Conservation (phyloP, 75 land plant genomes). For the Pinus albicaulis region DNA sequence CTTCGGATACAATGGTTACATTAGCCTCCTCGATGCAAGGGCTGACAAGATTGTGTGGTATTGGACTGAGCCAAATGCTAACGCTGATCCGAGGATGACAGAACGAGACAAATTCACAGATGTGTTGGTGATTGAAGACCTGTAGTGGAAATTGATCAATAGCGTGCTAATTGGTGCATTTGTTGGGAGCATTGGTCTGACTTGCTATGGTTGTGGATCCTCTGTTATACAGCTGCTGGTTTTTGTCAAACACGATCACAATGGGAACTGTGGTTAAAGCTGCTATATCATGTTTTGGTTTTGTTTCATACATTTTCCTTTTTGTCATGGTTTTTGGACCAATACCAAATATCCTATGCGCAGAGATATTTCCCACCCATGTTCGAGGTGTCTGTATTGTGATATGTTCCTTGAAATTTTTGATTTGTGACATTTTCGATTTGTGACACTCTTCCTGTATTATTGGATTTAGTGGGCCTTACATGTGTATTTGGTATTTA, state of each 20-base stretch:
- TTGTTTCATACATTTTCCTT: slow-evolving; percentile 63
- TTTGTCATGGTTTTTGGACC: slow-evolving; percentile 95
- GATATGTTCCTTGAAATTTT: slow-evolving; percentile 64
- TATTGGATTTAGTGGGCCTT: slow-evolving; percentile 60
- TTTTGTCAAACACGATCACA: slow-evolving; percentile 38
- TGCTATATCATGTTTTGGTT: slow-evolving; percentile 56
- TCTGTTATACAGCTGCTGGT: too few relatives aligned
- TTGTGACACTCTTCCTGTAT: slow-evolving; percentile 64
- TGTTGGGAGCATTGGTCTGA: too few relatives aligned
- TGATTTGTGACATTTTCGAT: slow-evolving; percentile 87
- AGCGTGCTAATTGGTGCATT: too few relatives aligned
- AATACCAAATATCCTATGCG: slow-evolving; percentile 88
- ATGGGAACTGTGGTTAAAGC: slow-evolving; percentile 54
- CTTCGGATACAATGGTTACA: too few relatives aligned
- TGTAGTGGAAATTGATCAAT: too few relatives aligned
- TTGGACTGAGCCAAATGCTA: too few relatives aligned
- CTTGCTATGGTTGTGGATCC: too few relatives aligned
- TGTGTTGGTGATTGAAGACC: too few relatives aligned
- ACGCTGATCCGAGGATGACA: too few relatives aligned
- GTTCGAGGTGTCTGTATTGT: slow-evolving; percentile 92
- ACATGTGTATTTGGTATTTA: slow-evolving; percentile 73
- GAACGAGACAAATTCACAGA: too few relatives aligned
- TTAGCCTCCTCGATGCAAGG: too few relatives aligned
- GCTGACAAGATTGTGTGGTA: too few relatives aligned
- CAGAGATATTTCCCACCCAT: slow-evolving; percentile 95